These are phyloP conservation scores for Ophioceras dolichostomum DNA, from an alignment of 2,329 filamentous ascomycete genomes.

Conservation along the genomic window DNA sequence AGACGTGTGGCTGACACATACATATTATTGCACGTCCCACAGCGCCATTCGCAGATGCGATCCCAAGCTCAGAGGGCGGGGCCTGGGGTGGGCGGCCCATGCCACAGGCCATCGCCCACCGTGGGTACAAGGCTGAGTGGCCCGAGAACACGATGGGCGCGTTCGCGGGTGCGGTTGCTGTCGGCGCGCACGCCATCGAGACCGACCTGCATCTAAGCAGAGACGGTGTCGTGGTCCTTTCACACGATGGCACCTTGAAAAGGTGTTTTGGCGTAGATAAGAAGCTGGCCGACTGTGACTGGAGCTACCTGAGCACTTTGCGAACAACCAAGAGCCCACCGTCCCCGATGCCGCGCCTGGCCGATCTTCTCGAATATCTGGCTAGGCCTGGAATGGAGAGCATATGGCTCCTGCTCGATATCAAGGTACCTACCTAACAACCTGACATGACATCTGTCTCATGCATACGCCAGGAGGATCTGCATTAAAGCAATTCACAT, in stretches of 20 bases:
- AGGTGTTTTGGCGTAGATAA: conserved; percentile 70
- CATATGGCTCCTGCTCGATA: conserved; percentile 76
- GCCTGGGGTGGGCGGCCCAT: conserved; percentile 16
- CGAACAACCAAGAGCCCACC: conserved; percentile 53
- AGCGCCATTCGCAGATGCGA: conserved; percentile 2
- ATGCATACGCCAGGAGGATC: too few relatives aligned
- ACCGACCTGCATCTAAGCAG: conserved; percentile 76
- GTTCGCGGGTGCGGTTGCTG: conserved; percentile 22
- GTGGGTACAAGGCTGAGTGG: conserved; percentile 63
- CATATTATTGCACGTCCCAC: too few relatives aligned
- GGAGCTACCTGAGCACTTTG: conserved; percentile 58
- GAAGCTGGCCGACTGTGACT: conserved; percentile 64
- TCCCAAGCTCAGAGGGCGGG: not conserved
- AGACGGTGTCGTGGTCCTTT: conserved; percentile 76
- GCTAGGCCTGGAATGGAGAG: conserved; percentile 49
- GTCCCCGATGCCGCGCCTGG: conserved; percentile 54
- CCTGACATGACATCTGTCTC: not conserved
- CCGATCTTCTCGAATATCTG: conserved; percentile 64
- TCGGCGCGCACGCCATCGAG: conserved; percentile 60
- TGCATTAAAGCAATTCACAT: too few relatives aligned
- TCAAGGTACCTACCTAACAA: conserved; percentile 49
- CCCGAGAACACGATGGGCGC: conserved; percentile 74
- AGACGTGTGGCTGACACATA: too few relatives aligned
- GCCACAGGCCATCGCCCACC: conserved; percentile 66
- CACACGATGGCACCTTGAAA: conserved; percentile 68